Percentiles rank a stretch among this genome's conserved stretches.
These are phyloP conservation scores for Coniochaeta pulveracea DNA, from an alignment of 2,329 filamentous ascomycete genomes.

Conservation along the genomic window DNA sequence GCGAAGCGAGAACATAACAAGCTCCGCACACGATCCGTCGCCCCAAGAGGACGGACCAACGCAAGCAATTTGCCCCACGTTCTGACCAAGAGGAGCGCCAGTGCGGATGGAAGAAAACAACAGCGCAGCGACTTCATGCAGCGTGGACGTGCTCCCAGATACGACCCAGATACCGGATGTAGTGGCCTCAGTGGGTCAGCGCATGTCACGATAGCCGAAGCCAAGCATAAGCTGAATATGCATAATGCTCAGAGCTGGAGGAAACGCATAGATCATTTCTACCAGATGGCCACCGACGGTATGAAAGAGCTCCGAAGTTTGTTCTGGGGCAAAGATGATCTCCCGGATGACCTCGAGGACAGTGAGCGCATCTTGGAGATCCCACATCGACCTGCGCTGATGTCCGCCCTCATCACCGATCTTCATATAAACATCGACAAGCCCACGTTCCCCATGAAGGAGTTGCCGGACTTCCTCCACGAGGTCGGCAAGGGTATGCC, in stretches of 20 bases:
- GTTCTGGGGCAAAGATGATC: slow-evolving; percentile 73
- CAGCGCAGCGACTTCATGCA: slow-evolving; percentile 20
- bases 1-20: slow-evolving; percentile 40
- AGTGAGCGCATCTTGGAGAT: slow-evolving; percentile 78
- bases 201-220: slow-evolving; percentile 65
- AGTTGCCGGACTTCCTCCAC: slow-evolving; percentile 76
- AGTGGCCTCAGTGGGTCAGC: slow-evolving; percentile 57
- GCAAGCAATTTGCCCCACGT: slow-evolving; percentile 22
- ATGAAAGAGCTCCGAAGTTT: slow-evolving; percentile 68
- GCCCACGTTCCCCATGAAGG: slow-evolving; percentile 74
- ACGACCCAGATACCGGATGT: slow-evolving; percentile 69
- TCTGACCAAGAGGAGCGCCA: slow-evolving; percentile 46
- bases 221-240: slow-evolving; percentile 60
- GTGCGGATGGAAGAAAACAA: slow-evolving; percentile 34
- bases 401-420: slow-evolving; percentile 72
- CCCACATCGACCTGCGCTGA: slow-evolving; percentile 71
- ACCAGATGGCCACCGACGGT: slow-evolving; percentile 56
- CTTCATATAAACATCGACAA: slow-evolving; percentile 81
- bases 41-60: slow-evolving; percentile 23
- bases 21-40: slow-evolving; percentile 42
- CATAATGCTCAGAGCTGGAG: slow-evolving; percentile 91
- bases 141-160: slow-evolving; percentile 43
- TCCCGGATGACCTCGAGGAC: slow-evolving; percentile 73
- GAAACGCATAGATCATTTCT: slow-evolving; percentile 70
- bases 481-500: slow-evolving; percentile 96